Conservation (phyloP, 108 stramenopile genomes). For the Cylindrotheca fusiformis region DNA sequence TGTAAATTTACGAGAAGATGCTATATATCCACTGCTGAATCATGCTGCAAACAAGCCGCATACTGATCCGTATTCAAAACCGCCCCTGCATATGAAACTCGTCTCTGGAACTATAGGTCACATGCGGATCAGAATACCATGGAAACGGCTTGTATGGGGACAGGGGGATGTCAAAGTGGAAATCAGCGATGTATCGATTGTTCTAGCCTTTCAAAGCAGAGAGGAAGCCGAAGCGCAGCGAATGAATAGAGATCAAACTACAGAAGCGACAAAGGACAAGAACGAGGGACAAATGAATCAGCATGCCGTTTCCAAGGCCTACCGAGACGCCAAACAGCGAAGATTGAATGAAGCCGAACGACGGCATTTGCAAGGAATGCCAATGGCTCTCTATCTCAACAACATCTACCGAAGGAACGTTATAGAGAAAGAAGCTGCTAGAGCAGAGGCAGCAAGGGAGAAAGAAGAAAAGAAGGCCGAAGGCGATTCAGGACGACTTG, state of each 20-base stretch:
- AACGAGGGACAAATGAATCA: not conserved
- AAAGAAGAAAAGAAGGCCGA: not conserved
- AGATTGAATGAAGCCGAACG: slow-evolving; percentile 43
- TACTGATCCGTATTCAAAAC: slow-evolving; percentile 18
- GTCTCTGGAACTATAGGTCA: slow-evolving; percentile 44
- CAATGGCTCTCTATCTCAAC: slow-evolving; percentile 30
- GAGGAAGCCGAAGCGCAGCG: slow-evolving; percentile 35
- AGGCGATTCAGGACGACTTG: slow-evolving; percentile 13
- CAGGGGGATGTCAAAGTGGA: slow-evolving; percentile 42
- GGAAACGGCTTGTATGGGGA: slow-evolving; percentile 58
- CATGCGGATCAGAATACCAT: slow-evolving; percentile 45
- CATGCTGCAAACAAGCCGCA: slow-evolving; percentile 18
- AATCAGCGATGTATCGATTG: slow-evolving; percentile 38
- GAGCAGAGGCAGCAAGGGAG: slow-evolving; percentile 15
- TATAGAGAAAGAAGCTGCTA: slow-evolving; percentile 21
- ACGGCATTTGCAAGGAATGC: slow-evolving; percentile 35
- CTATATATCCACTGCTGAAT: slow-evolving; percentile 43
- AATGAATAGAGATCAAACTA: not conserved
- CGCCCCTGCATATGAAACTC: slow-evolving; percentile 42
- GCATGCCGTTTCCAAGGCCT: slow-evolving; percentile 11
- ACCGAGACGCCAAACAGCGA: slow-evolving; percentile 46
- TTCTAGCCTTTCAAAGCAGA: slow-evolving; percentile 32
- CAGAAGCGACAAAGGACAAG: slow-evolving; percentile 4
- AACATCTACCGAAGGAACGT: slow-evolving; percentile 18
- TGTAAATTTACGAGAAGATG: slow-evolving; percentile 34